Percentiles rank a stretch among this genome's conserved stretches.
Conservation (phyloP, 2,329 filamentous ascomycete species). For the Camptophora hylomeconis region DNA sequence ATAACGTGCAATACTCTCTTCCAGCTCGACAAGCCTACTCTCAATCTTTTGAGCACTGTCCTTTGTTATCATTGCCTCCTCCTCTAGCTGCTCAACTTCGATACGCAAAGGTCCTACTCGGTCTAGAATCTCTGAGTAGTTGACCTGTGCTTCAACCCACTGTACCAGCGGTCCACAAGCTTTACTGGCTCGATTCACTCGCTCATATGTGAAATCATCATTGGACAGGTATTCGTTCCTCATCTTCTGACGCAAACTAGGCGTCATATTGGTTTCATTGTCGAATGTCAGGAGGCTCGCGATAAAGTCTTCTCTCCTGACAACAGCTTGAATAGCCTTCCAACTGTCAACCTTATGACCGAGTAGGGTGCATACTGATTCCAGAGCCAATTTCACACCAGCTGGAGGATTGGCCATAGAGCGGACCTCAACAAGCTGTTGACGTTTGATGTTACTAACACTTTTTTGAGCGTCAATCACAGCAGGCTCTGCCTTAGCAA, state of each 20-base stretch:
- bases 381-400: constrained; percentile 81
- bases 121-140: constrained; percentile 94
- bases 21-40: constrained; percentile 69
- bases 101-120: constrained; percentile 83
- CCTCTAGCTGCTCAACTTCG: constrained; percentile 76
- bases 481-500: constrained; percentile 84
- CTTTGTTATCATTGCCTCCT: constrained; percentile 81
- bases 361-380: constrained; percentile 90
- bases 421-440: constrained; percentile 92
- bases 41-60: constrained; percentile 86
- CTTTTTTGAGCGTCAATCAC: constrained; percentile 87
- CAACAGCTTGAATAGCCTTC: constrained; percentile 79
- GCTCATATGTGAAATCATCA: constrained; percentile 90
- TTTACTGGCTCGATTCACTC: constrained; percentile 90
- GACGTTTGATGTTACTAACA: constrained; percentile 95
- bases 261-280: constrained; percentile 91
- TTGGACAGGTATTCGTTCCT: constrained; percentile 82
- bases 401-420: constrained; percentile 89
- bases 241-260: constrained; percentile 70
- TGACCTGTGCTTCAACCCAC: constrained; percentile 93
- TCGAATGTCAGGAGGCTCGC: constrained; percentile 95
- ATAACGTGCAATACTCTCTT: constrained; percentile 85
- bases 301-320: constrained; percentile 92
- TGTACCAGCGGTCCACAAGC: constrained; percentile 93
- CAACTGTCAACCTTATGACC: constrained; percentile 83